phyloP scores from a whole-genome alignment of 1,284 basidiomycete genomes.

The Austropuccinia psidii region DNA sequence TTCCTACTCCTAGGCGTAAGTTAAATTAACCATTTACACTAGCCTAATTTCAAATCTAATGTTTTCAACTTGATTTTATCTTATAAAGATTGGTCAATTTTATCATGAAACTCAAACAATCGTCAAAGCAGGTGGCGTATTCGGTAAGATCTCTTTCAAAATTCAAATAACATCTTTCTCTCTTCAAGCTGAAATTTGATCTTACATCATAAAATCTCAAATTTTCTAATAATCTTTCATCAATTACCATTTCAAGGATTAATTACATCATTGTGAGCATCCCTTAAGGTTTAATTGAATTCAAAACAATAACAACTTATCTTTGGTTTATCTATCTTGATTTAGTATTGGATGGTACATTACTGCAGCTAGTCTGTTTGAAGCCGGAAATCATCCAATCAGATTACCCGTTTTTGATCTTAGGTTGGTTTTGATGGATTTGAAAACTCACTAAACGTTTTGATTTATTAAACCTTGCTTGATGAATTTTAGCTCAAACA shows the following conservation, averaged over 20 bases:
- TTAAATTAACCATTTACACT: neutral
- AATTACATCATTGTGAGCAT: conserved; percentile 11
- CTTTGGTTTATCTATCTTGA: neutral
- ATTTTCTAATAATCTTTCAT: neutral
- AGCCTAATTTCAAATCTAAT: too few relatives aligned
- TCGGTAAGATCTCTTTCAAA: too few relatives aligned
- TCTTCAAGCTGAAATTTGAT: too few relatives aligned
- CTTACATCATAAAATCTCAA: neutral
- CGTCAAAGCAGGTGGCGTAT: conserved; percentile 62
- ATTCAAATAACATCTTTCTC: too few relatives aligned
- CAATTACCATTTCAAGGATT: neutral
- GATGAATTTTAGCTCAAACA: too few relatives aligned
- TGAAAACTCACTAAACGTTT: too few relatives aligned
- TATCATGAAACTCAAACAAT: conserved; percentile 41
- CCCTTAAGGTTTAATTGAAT: too few relatives aligned
- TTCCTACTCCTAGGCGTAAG: conserved; percentile 49
- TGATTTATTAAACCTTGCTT: too few relatives aligned
- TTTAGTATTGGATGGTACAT: conserved; percentile 47
- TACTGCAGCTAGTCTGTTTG: conserved; percentile 52
- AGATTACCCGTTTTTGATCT: conserved; percentile 51
- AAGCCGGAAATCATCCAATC: conserved; percentile 52
- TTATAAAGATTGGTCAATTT: conserved; percentile 45
- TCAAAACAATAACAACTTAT: neutral
- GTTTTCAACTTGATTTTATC: neutral
- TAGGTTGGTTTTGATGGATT: too few relatives aligned